Percentiles rank a stretch among this genome's conserved stretches.
phyloP scores from a whole-genome alignment of 441 rosid genomes.

The Eruca vesicaria region DNA sequence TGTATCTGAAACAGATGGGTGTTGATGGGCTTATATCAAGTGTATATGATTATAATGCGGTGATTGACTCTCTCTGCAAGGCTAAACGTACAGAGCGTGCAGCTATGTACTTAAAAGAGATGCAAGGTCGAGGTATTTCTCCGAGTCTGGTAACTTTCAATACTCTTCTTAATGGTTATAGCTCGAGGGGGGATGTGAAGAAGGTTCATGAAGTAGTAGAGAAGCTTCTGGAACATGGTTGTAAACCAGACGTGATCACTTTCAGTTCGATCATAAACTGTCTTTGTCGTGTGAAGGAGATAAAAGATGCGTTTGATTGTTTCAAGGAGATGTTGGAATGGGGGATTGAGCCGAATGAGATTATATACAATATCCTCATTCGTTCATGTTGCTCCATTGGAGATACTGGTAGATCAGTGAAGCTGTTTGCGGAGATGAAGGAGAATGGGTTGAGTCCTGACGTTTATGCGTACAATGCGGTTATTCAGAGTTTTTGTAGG shows the following conservation, averaged over 20 bases:
- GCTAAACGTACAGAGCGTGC: slow-evolving; percentile 53
- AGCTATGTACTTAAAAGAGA: slow-evolving; percentile 42
- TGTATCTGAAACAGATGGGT: slow-evolving; percentile 49
- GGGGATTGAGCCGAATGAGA: slow-evolving; percentile 67
- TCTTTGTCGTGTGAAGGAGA: slow-evolving; percentile 57
- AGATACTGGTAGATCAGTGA: slow-evolving; percentile 51
- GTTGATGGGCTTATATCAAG: slow-evolving; percentile 48
- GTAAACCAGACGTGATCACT: slow-evolving; percentile 71
- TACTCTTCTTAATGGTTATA: slow-evolving; percentile 64
- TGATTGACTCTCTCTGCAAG: slow-evolving; percentile 79
- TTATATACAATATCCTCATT: slow-evolving; percentile 65
- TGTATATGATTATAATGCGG: slow-evolving; percentile 63
- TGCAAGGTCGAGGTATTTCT: slow-evolving; percentile 49
- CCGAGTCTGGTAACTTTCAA: slow-evolving; percentile 87
- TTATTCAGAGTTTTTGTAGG: slow-evolving; percentile 62
- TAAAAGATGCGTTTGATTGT: slow-evolving; percentile 79
- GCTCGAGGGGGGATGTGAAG: slow-evolving; percentile 46
- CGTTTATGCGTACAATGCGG: slow-evolving; percentile 57
- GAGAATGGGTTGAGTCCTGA: slow-evolving; percentile 59
- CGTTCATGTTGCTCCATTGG: slow-evolving; percentile 54
- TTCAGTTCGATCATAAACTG: slow-evolving; percentile 74
- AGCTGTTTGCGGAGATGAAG: slow-evolving; percentile 56
- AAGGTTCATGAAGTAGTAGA: slow-evolving; percentile 44
- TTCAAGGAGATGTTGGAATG: slow-evolving; percentile 80
- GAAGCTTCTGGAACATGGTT: slow-evolving; percentile 59